phyloP scores from a whole-genome alignment of 768 basidiomycete genomes.

The Suillus americanus region DNA sequence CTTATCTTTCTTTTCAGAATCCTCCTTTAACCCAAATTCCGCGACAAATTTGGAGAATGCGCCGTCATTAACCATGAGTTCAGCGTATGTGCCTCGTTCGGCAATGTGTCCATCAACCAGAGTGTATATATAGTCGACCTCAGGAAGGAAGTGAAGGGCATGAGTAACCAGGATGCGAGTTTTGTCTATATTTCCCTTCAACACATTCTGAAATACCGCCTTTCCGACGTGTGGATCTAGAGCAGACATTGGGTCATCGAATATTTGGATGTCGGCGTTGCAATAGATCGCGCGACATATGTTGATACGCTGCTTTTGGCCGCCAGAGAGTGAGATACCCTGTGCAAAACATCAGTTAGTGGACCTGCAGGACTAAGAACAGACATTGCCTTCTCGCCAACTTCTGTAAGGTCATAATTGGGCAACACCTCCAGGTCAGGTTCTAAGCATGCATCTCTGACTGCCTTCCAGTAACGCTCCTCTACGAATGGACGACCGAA shows the following conservation, averaged over 20 bases:
- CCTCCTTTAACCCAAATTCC: constrained; percentile 76
- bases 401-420: constrained; percentile 80
- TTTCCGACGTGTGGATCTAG: constrained; percentile 93
- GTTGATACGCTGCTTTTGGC: constrained; percentile 78
- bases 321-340: constrained; percentile 88
- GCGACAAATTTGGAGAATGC: constrained; percentile 72
- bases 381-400: constrained; percentile 60
- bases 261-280: constrained; percentile 81
- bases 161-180: constrained; percentile 91
- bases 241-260: constrained; percentile 85
- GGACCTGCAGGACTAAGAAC: constrained; percentile 8
- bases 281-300: constrained; percentile 88
- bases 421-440: constrained; percentile 77
- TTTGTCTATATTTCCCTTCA: constrained; percentile 63
- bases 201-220: constrained; percentile 81
- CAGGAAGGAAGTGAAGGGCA: constrained; percentile 84
- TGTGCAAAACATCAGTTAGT: constrained; percentile 16
- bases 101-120: constrained; percentile 74
- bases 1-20: constrained; percentile 40
- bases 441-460: constrained; percentile 76
- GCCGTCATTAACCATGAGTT: constrained; percentile 62
- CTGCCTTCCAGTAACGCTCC: constrained; percentile 77
- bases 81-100: constrained; percentile 77
- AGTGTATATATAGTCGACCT: constrained; percentile 84
- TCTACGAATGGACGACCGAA: constrained; percentile 85